phyloP scores from a whole-genome alignment of 1,284 basidiomycete species.

The Sphaerobolus stellatus region DNA sequence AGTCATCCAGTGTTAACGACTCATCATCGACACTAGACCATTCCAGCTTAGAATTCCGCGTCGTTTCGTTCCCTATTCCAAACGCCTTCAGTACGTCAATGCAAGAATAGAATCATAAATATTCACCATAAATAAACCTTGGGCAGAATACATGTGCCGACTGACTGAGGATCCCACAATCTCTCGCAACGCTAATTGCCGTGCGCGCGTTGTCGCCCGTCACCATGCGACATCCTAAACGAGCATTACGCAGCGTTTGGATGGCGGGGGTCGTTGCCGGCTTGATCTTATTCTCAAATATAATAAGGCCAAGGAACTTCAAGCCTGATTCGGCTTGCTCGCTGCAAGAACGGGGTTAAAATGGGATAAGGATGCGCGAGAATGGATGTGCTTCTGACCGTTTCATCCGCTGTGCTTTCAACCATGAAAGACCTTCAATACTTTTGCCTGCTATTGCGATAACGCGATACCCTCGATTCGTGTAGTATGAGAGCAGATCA shows the following conservation, averaged over 20 bases:
- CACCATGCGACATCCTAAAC: constrained; percentile 96
- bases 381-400: constrained; percentile 48
- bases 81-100: too few relatives aligned
- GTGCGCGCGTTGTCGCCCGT: constrained; percentile 98
- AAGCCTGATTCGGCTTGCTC: constrained; percentile 93
- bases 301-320: constrained; percentile 92
- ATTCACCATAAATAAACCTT: constrained; percentile 70
- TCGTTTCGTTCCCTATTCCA: constrained; percentile 62
- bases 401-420: constrained; percentile 96
- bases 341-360: constrained; percentile 39
- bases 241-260: constrained; percentile 83
- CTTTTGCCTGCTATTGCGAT: constrained; percentile 98
- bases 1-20: constrained; percentile 82
- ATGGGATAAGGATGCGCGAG: neutral
- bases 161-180: constrained; percentile 88
- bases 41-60: constrained; percentile 69
- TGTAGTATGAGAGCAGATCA: constrained; percentile 96
- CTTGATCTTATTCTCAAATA: constrained; percentile 99
- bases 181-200: constrained; percentile 94
- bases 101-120: neutral
- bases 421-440: constrained; percentile 92
- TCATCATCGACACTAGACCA: constrained; percentile 95
- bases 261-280: constrained; percentile 91
- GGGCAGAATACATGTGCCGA: constrained; percentile 93
- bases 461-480: constrained; percentile 94